Percentiles rank a stretch among this genome's conserved stretches.
phyloP scores from a whole-genome alignment of 352 stramenopile genomes.

The Globisporangium yorkense region DNA sequence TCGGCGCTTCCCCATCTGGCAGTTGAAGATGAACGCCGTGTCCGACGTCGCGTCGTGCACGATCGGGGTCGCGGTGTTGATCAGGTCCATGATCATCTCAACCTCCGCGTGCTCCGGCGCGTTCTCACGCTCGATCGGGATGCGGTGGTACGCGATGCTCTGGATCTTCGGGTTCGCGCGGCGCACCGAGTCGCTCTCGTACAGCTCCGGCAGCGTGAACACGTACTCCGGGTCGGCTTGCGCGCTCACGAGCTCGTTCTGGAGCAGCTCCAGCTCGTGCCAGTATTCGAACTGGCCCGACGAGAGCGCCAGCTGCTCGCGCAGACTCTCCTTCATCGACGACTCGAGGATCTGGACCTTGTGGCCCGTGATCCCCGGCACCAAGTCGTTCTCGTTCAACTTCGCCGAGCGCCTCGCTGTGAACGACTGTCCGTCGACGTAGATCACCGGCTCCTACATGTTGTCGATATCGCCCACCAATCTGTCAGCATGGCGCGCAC shows the following conservation, averaged over 20 bases:
- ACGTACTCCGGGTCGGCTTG: conserved; percentile 40
- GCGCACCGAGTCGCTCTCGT: conserved; percentile 33
- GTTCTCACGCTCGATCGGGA: conserved; percentile 80
- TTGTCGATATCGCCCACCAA: not conserved
- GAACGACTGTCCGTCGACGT: conserved; percentile 67
- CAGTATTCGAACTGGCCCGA: conserved; percentile 74
- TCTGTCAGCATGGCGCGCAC: not conserved
- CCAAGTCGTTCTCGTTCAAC: conserved; percentile 80
- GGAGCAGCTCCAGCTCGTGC: conserved; percentile 55
- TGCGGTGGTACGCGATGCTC: conserved; percentile 56
- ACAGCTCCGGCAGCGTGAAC: conserved; percentile 64
- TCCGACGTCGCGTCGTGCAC: conserved; percentile 17
- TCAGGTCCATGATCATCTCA: conserved; percentile 57
- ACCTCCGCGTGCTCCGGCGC: conserved; percentile 71
- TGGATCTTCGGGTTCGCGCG: conserved; percentile 30
- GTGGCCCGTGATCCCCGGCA: conserved; percentile 75
- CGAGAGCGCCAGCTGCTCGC: conserved; percentile 46
- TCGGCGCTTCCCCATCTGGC: conserved; percentile 81
- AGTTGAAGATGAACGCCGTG: conserved; percentile 87
- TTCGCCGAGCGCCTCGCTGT: conserved; percentile 67
- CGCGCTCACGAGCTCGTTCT: conserved; percentile 52
- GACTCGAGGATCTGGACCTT: conserved; percentile 78
- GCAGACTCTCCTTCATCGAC: conserved; percentile 73
- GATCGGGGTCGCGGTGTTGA: conserved; percentile 23
- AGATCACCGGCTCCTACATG: conserved; percentile 69